These are phyloP conservation scores for Eremothecium cymbalariae DNA, from an alignment of 1,139 yeast species.

Conservation along the genomic window DNA sequence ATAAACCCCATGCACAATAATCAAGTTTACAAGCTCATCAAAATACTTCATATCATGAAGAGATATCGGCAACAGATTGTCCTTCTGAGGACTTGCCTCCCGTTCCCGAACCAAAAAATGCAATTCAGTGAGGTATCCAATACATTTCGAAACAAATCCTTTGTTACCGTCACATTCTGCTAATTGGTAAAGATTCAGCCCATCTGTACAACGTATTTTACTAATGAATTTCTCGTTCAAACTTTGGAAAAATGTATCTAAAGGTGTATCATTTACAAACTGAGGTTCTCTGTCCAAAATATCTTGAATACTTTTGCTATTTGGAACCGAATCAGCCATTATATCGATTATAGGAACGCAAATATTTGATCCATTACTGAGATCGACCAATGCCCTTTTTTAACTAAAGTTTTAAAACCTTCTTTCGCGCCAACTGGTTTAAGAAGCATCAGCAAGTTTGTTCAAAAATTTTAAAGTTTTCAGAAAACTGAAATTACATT, in stretches of 20 bases:
- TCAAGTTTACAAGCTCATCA: conserved; percentile 51
- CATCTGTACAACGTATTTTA: conserved; percentile 8
- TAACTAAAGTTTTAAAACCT: background rate
- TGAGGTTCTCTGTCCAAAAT: conserved; percentile 24
- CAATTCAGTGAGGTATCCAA: conserved; percentile 15
- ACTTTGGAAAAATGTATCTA: conserved; percentile 32
- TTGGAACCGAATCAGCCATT: no score
- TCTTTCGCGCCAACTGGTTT: background rate
- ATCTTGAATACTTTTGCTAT: no score
- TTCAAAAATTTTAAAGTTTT: background rate
- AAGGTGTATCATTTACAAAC: conserved; percentile 30
- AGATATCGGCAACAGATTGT: conserved; percentile 56
- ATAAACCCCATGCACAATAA: conserved; percentile 65
- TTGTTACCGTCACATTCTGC: conserved; percentile 24
- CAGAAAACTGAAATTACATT: background rate
- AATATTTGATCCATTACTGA: no score
- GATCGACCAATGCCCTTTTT: no score
- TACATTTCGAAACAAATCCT: conserved; percentile 24
- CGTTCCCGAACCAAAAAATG: conserved; percentile 10
- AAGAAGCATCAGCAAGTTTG: background rate
- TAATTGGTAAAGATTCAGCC: background rate
- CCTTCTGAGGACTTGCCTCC: conserved; percentile 10
- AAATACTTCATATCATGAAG: conserved; percentile 75
- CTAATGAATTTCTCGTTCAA: conserved; percentile 17
- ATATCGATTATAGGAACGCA: no score